phyloP scores from a whole-genome alignment of 768 basidiomycete species.

The Gloeopeniophorella convolvens region DNA sequence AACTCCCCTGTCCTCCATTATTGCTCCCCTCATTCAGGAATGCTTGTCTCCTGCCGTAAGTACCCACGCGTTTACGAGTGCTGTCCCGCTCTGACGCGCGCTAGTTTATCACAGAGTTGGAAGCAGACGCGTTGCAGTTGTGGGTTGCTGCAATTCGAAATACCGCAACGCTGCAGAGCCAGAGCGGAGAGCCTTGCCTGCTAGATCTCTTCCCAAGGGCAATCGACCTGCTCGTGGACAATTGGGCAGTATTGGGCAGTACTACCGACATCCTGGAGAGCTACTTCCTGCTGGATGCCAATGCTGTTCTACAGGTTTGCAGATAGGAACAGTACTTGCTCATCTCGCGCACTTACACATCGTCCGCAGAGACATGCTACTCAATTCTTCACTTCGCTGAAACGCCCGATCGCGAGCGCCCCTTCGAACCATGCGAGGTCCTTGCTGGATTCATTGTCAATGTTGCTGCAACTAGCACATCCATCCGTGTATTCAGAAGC shows the following conservation, averaged over 20 bases:
- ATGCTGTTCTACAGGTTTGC: slow-evolving; percentile 55
- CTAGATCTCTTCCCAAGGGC: slow-evolving; percentile 61
- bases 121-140: slow-evolving; percentile 69
- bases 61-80: slow-evolving; percentile 19
- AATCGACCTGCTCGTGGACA: slow-evolving; percentile 51
- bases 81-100: neutral
- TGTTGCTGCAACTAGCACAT: slow-evolving; percentile 60
- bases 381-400: slow-evolving; percentile 54
- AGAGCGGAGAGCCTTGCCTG: slow-evolving; percentile 44
- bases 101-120: slow-evolving; percentile 62
- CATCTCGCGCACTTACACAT: neutral
- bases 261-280: slow-evolving; percentile 64
- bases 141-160: slow-evolving; percentile 72
- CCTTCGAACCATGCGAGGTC: slow-evolving; percentile 56
- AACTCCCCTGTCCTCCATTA: slow-evolving; percentile 42
- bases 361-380: slow-evolving; percentile 41
- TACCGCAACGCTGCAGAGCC: slow-evolving; percentile 43
- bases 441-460: slow-evolving; percentile 50
- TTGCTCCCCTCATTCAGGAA: slow-evolving; percentile 60
- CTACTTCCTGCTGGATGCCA: slow-evolving; percentile 69
- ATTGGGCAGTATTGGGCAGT: slow-evolving; percentile 70
- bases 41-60: slow-evolving; percentile 47
- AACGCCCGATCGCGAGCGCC: slow-evolving; percentile 41
- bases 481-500: slow-evolving; percentile 63
- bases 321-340: neutral